phyloP scores from a whole-genome alignment of 2,329 filamentous ascomycete species.

The Botrytis paeoniae region DNA sequence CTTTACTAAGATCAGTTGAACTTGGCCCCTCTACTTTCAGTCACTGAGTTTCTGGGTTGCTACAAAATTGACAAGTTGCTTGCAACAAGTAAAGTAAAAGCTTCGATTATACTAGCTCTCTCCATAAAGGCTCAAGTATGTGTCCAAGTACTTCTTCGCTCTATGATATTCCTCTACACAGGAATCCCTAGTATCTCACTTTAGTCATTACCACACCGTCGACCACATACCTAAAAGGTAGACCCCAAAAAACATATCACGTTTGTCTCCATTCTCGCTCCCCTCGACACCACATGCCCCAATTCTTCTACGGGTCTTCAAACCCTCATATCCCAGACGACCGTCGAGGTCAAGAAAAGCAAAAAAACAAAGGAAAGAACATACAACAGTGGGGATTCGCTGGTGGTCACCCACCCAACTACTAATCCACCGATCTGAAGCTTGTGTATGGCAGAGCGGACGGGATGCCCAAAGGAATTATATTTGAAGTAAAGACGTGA shows the following conservation, averaged over 20 bases:
- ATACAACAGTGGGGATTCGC: conserved; percentile 14
- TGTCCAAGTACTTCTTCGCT: background rate
- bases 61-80: background rate
- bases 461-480: background rate
- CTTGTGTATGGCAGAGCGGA: conserved; percentile 17
- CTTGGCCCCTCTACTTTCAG: background rate
- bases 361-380: background rate
- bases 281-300: background rate
- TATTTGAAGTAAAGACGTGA: accelerated
- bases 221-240: background rate
- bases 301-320: background rate
- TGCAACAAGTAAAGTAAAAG: background rate
- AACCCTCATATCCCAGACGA: background rate
- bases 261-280: background rate
- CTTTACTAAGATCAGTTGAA: background rate
- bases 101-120: background rate
- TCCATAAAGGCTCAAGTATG: background rate
- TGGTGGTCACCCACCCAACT: conserved; percentile 17
- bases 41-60: background rate
- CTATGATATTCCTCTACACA: background rate
- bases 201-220: background rate
- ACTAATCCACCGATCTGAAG: conserved; percentile 16
- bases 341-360: accelerated
- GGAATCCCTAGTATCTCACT: background rate
- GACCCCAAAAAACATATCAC: background rate